Evolutionary conservation across 2,329 filamentous ascomycete species (phyloP).

Genomic region (Xylaria sp.): DNA sequence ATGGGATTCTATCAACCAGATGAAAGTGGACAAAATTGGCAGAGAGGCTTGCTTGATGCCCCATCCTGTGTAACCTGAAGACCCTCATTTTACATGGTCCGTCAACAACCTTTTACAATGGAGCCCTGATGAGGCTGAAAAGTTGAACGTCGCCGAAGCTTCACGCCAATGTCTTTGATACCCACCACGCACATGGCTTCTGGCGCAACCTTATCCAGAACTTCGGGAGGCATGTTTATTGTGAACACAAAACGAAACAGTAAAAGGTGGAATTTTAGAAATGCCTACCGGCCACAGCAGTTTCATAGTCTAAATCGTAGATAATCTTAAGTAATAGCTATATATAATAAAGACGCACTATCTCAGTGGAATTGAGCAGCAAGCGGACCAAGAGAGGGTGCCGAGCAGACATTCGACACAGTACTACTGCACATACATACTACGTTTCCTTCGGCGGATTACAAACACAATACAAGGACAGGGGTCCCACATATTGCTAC

Average conservation of each 20-base stretch:
- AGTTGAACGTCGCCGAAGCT: constrained; percentile 38
- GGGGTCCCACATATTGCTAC: not conserved
- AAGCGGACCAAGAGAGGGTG: not conserved
- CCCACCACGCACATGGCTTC: constrained; percentile 44
- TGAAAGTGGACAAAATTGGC: constrained; percentile 34
- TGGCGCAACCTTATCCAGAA: constrained; percentile 24
- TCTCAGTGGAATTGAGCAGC: not conserved
- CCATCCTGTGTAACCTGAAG: constrained; percentile 48
- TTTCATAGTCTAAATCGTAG: not conserved
- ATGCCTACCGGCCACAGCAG: not conserved
- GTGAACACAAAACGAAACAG: not conserved
- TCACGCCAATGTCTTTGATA: constrained; percentile 30
- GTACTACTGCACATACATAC: not conserved
- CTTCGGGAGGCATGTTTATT: not conserved
- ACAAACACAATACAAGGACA: not conserved
- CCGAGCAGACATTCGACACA: not conserved
- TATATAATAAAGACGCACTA: not conserved
- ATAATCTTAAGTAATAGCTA: not conserved
- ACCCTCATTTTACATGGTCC: constrained; percentile 46
- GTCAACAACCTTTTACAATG: constrained; percentile 42
- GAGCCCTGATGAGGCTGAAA: constrained; percentile 45
- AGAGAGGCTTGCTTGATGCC: constrained; percentile 42
- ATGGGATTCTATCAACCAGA: constrained; percentile 33
- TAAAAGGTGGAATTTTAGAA: not conserved
- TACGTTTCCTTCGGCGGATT: constrained; percentile 2